Percentiles rank a stretch among this genome's conserved stretches.
These are phyloP conservation scores for Nothophaeocryptopus gaeumannii DNA, from an alignment of 2,329 filamentous ascomycete species.

Conservation along the genomic window DNA sequence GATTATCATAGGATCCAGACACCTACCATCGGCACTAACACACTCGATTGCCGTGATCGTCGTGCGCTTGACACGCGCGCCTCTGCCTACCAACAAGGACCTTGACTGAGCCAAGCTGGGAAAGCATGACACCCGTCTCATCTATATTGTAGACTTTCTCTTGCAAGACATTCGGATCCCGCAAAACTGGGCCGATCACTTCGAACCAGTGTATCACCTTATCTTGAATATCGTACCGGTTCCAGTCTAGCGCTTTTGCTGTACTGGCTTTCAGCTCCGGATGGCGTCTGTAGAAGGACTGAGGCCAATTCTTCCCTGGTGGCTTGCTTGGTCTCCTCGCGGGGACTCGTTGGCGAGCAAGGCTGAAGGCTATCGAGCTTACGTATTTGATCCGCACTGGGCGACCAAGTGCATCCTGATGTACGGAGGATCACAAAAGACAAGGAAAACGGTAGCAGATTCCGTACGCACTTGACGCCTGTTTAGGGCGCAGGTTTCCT, in stretches of 20 bases:
- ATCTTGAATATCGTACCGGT: constrained; percentile 31
- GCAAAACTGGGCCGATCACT: constrained; percentile 33
- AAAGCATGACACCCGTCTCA: constrained; percentile 36
- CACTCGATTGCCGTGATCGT: constrained; percentile 17
- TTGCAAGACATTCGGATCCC: constrained; percentile 25
- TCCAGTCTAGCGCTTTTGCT: constrained; percentile 30
- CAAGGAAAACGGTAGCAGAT: too few species aligned
- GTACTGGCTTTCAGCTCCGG: constrained; percentile 28
- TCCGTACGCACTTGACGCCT: too few species aligned
- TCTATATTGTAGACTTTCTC: constrained; percentile 40
- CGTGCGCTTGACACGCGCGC: constrained; percentile 28
- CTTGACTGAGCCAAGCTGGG: constrained; percentile 30
- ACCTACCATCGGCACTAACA: too few species aligned
- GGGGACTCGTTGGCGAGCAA: constrained; percentile 10
- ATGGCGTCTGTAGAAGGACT: constrained; percentile 26
- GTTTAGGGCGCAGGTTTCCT: too few species aligned
- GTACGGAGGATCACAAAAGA: too few species aligned
- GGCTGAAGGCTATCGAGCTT: constrained; percentile 13
- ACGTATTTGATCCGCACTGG: constrained; percentile 23
- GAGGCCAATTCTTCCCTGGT: constrained; percentile 23
- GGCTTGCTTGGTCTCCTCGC: constrained; percentile 1
- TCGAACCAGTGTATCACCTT: constrained; percentile 33
- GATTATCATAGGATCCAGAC: too few species aligned
- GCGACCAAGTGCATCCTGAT: constrained; percentile 11
- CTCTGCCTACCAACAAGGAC: constrained; percentile 33